Evolutionary conservation across 2,329 filamentous ascomycete genomes (phyloP).

Genomic region (Coniochaeta hoffmannii): DNA sequence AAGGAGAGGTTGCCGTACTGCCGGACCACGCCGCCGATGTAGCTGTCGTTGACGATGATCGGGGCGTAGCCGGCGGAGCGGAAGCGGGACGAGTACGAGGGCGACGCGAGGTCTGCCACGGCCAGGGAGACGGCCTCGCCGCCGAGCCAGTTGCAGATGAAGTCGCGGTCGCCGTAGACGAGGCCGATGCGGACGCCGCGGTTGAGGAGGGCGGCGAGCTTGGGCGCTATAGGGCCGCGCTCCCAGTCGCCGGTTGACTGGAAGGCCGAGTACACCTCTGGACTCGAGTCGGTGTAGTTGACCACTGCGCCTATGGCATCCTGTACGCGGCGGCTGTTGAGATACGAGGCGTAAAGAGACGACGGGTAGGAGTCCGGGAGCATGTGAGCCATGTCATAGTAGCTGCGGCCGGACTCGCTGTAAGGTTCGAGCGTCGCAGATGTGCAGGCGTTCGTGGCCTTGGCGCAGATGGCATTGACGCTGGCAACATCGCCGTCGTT

Average conservation of each 20-base stretch:
- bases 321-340: conserved; percentile 51
- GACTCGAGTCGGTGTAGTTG: conserved; percentile 48
- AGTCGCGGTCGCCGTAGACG: conserved; percentile 61
- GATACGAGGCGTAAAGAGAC: conserved; percentile 52
- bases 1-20: conserved; percentile 71
- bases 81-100: conserved; percentile 37
- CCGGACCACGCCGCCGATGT: conserved; percentile 64
- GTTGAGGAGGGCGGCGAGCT: conserved; percentile 53
- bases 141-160: conserved; percentile 64
- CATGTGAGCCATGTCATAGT: conserved; percentile 55
- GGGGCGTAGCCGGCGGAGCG: conserved; percentile 38
- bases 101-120: conserved; percentile 43
- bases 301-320: conserved; percentile 54
- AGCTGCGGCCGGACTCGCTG: conserved; percentile 45
- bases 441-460: conserved; percentile 47
- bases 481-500: conserved; percentile 29
- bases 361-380: conserved; percentile 54
- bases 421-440: conserved; percentile 51
- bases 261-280: conserved; percentile 39
- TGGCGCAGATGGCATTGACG: conserved; percentile 40
- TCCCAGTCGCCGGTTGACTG: conserved; percentile 51
- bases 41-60: conserved; percentile 58
- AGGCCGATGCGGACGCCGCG: conserved; percentile 62
- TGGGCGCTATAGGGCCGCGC: conserved; percentile 51
- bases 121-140: conserved; percentile 64